These are phyloP conservation scores for Suillus alpinus DNA, from an alignment of 768 basidiomycete genomes.

Conservation along the genomic window DNA sequence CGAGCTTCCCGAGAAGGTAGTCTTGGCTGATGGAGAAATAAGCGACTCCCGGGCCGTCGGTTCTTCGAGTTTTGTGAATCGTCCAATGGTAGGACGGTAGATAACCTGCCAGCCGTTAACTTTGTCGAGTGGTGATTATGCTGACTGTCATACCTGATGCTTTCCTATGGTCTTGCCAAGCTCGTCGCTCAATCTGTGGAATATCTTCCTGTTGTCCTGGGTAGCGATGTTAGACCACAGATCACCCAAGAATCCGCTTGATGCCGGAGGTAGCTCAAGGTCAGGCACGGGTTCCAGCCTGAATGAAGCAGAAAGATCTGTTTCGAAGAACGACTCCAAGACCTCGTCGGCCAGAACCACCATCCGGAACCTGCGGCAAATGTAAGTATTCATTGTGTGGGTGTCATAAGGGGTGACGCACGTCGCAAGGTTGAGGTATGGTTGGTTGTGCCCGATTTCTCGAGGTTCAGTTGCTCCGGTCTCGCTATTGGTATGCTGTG, in stretches of 20 bases:
- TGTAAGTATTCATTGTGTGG: slow-evolving; percentile 6
- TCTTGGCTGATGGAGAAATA: slow-evolving; percentile 63
- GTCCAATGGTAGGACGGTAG: slow-evolving; percentile 81
- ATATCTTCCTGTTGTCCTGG: slow-evolving; percentile 89
- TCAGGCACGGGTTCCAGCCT: slow-evolving; percentile 69
- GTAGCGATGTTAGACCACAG: slow-evolving; percentile 88
- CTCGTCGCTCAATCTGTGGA: slow-evolving; percentile 91
- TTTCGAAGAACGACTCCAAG: slow-evolving; percentile 94
- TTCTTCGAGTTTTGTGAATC: slow-evolving; percentile 80
- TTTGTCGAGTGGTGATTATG: neutral
- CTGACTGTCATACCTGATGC: slow-evolving; percentile 60
- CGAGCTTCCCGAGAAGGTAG: slow-evolving; percentile 41
- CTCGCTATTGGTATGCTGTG: slow-evolving; percentile 33
- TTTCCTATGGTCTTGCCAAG: slow-evolving; percentile 93
- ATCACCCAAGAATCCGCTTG: slow-evolving; percentile 71
- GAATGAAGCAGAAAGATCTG: slow-evolving; percentile 88
- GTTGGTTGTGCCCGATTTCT: slow-evolving; percentile 70
- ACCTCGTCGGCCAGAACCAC: slow-evolving; percentile 96
- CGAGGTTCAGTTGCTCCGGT: slow-evolving; percentile 42
- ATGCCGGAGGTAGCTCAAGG: slow-evolving; percentile 57
- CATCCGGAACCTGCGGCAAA: slow-evolving; percentile 84
- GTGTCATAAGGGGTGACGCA: slow-evolving; percentile 32
- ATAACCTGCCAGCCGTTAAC: slow-evolving; percentile 44
- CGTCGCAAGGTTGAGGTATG: slow-evolving; percentile 91
- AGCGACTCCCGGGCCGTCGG: slow-evolving; percentile 87